Conservation (phyloP, 192 early-diverging fungal species). For the Geranomyces michiganensis region DNA sequence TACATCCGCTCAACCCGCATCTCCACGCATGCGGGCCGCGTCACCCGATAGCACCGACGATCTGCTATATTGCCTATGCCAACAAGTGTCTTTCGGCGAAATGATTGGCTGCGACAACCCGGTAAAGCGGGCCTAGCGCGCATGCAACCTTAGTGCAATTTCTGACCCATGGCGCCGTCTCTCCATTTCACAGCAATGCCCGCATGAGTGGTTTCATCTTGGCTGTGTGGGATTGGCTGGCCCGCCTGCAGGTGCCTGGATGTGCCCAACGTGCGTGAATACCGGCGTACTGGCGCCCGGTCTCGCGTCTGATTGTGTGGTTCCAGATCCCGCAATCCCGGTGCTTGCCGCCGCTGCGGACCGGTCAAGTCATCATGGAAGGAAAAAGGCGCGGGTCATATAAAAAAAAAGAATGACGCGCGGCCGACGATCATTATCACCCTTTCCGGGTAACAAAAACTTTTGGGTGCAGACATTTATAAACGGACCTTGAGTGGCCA, state of each 20-base stretch:
- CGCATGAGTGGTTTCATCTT: constrained; percentile 77
- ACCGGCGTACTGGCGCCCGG: not conserved
- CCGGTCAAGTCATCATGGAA: not conserved
- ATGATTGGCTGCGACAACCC: constrained; percentile 76
- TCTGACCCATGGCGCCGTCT: not conserved
- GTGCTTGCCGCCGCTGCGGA: not conserved
- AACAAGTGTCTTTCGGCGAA: constrained; percentile 69
- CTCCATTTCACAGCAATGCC: constrained; percentile 52
- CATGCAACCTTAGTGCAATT: not conserved
- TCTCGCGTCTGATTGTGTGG: not conserved
- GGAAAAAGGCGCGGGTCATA: constrained; percentile 1
- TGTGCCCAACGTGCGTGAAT: constrained; percentile 23
- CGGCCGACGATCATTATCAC: not conserved
- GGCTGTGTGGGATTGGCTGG: constrained; percentile 68
- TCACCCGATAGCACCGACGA: constrained; percentile 54
- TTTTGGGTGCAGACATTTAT: no score
- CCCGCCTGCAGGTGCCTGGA: constrained; percentile 70
- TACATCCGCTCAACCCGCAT: not conserved
- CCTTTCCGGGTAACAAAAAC: not conserved
- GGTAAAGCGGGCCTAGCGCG: constrained; percentile 33
- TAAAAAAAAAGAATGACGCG: not conserved
- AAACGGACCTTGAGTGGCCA: no score
- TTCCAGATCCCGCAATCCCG: no score
- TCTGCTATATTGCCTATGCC: constrained; percentile 67
- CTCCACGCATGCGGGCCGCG: constrained; percentile 14